phyloP scores from a whole-genome alignment of 169 alveolate species.

The Plasmodium cynomolgi region DNA sequence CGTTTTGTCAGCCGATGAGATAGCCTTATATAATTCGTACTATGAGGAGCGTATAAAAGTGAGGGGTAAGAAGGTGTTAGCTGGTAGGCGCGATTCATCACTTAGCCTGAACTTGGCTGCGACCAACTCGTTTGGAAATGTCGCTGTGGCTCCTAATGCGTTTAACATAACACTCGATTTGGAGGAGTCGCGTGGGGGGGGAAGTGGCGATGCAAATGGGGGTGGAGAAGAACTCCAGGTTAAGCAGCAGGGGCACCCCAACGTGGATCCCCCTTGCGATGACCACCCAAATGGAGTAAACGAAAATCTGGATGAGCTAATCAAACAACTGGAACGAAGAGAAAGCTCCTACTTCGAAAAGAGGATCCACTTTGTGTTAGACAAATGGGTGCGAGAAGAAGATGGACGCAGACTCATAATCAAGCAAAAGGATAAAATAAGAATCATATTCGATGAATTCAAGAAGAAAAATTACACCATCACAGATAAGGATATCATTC shows the following conservation, averaged over 20 bases:
- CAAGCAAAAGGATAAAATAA: constrained; percentile 31
- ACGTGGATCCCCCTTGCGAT: neutral
- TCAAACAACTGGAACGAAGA: constrained; percentile 26
- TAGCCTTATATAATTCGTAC: constrained; percentile 29
- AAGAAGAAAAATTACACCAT: constrained; percentile 56
- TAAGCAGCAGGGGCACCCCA: neutral
- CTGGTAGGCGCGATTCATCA: neutral
- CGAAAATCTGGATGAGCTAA: constrained; percentile 3
- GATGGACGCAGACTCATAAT: constrained; percentile 69
- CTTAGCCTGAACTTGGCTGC: neutral
- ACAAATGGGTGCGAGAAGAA: constrained; percentile 69
- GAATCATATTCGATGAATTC: constrained; percentile 43
- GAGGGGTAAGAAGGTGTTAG: neutral
- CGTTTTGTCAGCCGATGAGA: constrained; percentile 24
- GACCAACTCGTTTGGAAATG: neutral
- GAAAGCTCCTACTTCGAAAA: constrained; percentile 63
- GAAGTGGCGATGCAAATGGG: neutral
- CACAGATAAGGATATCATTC: constrained; percentile 65
- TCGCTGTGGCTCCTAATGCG: neutral
- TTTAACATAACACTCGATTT: constrained; percentile 21
- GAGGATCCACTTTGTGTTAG: constrained; percentile 13
- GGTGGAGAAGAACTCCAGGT: neutral
- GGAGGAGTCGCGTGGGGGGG: neutral
- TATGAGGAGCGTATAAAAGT: constrained; percentile 43
- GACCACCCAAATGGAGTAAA: neutral